phyloP scores from a whole-genome alignment of 1,139 yeast genomes.

The Yamadazyma dendronema region DNA sequence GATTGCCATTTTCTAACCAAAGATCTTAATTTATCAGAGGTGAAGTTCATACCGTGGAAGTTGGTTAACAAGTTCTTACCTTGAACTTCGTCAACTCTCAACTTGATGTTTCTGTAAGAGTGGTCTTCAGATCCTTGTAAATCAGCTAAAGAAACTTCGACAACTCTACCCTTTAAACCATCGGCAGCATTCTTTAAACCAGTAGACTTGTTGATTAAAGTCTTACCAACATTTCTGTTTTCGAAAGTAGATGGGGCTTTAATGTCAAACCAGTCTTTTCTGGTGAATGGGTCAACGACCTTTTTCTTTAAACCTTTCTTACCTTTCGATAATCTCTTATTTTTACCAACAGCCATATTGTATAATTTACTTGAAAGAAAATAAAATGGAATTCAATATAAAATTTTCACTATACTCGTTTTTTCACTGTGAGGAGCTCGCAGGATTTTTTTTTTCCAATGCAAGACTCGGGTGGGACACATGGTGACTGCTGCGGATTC shows the following conservation, averaged over 20 bases:
- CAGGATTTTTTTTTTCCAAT: conserved; percentile 3
- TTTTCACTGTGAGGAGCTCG: conserved; percentile 2
- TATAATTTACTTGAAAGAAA: conserved; percentile 8
- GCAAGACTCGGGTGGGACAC: neutral
- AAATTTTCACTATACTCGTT: conserved; percentile 7
- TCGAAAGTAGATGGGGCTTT: conserved; percentile 53
- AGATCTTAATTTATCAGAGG: conserved; percentile 51
- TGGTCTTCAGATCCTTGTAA: conserved; percentile 54
- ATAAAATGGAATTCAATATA: conserved; percentile 6
- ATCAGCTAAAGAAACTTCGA: conserved; percentile 50
- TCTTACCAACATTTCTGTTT: conserved; percentile 52
- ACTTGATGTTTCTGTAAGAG: conserved; percentile 50
- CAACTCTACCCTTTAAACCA: conserved; percentile 52
- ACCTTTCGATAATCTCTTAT: conserved; percentile 55
- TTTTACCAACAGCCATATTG: conserved; percentile 52
- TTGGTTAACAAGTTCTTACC: conserved; percentile 55
- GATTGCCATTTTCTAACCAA: conserved; percentile 57
- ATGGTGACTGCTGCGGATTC: conserved; percentile 3
- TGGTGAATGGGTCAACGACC: conserved; percentile 53
- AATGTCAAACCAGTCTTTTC: conserved; percentile 53
- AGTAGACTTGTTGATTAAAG: conserved; percentile 51
- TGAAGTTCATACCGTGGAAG: conserved; percentile 53
- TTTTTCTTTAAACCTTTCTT: conserved; percentile 53
- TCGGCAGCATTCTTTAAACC: conserved; percentile 54
- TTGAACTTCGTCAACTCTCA: conserved; percentile 55